Base-by-base conservation (phyloP, 352 stramenopile species). In the Pythium brassicae region DNA sequence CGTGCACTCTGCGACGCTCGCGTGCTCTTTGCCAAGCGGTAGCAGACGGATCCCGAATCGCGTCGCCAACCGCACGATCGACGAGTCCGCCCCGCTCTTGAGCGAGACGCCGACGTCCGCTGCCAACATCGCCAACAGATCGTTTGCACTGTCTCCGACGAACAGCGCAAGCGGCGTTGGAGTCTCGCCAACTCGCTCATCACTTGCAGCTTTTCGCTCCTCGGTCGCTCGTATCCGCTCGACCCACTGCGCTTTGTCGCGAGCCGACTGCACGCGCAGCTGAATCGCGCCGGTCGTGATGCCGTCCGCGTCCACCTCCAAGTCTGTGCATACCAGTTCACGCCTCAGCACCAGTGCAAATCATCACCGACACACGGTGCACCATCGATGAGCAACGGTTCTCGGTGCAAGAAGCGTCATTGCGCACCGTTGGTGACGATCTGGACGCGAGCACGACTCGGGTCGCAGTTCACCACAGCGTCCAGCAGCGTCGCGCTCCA, bases 141-240 rank as follows among this genome's bases (percentile, higher is more conserved):
- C 82, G 42, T 80, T 90, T 0, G 66, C 68, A 44, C 79, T 87
- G 46, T 92, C 82, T 10, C 82, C 82, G 22, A 92, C 63, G 53
- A 79, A 92, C n/a, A 88, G 53, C 3, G 78, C 26, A 0, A 59
- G 52, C 0, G 42, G 42, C 6, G 57, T 2, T 52, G 19, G 4
- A 42, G 17, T 4, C n/a, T 6, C n/a, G 44, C 11, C 32, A 11
- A 9, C 6, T 9, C 32, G 32, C 14, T 37, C 29, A 4, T 35
- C 10, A 10, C 29, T 4, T 50, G 23, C 10, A 40, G 19, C 19
- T 55, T 27, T 1, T 42, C 42, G 25, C 39, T 40, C 20, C 6
- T 60, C 46, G 12, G 15, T 4, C 0, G 23, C 26, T 40, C 59
- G 57, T 14, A 71, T 50, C 3, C 63, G 34, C 20, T 61, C 20